phyloP scores from a whole-genome alignment of 179 eudicot genomes.

The Silene vulgaris region DNA sequence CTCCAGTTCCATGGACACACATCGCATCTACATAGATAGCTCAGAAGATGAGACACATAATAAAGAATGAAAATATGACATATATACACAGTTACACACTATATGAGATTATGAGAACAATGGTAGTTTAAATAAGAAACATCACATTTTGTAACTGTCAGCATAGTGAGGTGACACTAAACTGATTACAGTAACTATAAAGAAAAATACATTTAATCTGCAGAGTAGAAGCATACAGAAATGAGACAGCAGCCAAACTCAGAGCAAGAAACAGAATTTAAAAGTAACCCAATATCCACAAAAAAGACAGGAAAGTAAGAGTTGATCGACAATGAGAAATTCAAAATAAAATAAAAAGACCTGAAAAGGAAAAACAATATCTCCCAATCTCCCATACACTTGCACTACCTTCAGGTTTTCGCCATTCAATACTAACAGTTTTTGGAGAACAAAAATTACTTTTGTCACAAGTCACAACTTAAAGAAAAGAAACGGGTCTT shows the following conservation, averaged over 20 bases:
- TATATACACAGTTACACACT: background rate
- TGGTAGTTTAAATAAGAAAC: background rate
- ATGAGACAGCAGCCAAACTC: background rate
- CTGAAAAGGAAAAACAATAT: background rate
- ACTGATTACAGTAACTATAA: background rate
- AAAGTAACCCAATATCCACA: background rate
- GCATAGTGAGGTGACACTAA: background rate
- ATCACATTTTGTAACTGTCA: background rate
- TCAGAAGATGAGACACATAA: constrained; percentile 10
- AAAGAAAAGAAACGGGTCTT: background rate
- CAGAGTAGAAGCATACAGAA: constrained; percentile 1
- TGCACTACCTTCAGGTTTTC: background rate
- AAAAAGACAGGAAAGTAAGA: background rate
- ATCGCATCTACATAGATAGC: constrained; percentile 59
- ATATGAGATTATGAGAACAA: background rate
- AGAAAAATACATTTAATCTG: background rate
- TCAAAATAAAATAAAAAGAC: background rate
- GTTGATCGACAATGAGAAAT: background rate
- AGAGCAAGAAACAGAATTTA: background rate
- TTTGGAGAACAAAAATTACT: background rate
- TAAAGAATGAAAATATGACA: constrained; percentile 3
- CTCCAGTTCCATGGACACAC: constrained; percentile 81
- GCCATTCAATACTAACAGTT: background rate
- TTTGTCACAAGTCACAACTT: background rate
- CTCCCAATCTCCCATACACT: too few relatives aligned